phyloP scores from a whole-genome alignment of 2,329 filamentous ascomycete genomes.

The Sporothrix inflata region DNA sequence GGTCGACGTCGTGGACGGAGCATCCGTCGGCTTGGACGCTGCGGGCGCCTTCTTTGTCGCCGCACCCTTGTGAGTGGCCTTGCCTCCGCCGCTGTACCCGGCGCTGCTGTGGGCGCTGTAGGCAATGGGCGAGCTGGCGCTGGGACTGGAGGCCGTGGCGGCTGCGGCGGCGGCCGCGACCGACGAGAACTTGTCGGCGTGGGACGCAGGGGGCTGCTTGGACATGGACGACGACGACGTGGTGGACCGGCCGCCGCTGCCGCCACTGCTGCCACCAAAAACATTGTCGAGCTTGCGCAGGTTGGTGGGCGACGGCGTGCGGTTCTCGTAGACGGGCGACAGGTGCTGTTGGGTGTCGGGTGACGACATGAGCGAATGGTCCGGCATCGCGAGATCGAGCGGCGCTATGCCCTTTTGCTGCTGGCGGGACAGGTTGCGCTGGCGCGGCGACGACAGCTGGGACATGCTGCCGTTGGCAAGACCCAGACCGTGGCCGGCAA shows the following conservation, averaged over 20 bases:
- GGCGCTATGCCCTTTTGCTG: slow-evolving; percentile 58
- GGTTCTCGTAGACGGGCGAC: slow-evolving; percentile 74
- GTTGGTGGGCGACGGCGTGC: slow-evolving; percentile 70
- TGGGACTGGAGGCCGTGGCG: neutral
- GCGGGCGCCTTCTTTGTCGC: slow-evolving; percentile 29
- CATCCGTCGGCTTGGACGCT: slow-evolving; percentile 20
- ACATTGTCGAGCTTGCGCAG: slow-evolving; percentile 51
- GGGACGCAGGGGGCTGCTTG: slow-evolving; percentile 24
- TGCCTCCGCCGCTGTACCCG: neutral
- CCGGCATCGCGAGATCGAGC: slow-evolving; percentile 58
- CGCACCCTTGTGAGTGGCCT: slow-evolving; percentile 26
- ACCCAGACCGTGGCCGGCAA: slow-evolving; percentile 37
- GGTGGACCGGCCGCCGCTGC: neutral
- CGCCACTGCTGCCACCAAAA: neutral
- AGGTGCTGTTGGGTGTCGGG: slow-evolving; percentile 56
- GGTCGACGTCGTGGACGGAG: slow-evolving; percentile 33
- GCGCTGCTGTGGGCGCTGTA: neutral
- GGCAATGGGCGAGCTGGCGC: slow-evolving; percentile 7
- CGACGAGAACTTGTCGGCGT: slow-evolving; percentile 25
- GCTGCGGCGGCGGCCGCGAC: neutral
- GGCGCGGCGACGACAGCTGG: slow-evolving; percentile 41
- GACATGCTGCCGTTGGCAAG: slow-evolving; percentile 22
- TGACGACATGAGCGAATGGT: slow-evolving; percentile 44
- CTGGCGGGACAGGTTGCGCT: slow-evolving; percentile 46
- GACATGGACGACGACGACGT: neutral